Evolutionary conservation across 164 flowering plant genomes (phyloP).

Genomic region (Echeveria elegans): DNA sequence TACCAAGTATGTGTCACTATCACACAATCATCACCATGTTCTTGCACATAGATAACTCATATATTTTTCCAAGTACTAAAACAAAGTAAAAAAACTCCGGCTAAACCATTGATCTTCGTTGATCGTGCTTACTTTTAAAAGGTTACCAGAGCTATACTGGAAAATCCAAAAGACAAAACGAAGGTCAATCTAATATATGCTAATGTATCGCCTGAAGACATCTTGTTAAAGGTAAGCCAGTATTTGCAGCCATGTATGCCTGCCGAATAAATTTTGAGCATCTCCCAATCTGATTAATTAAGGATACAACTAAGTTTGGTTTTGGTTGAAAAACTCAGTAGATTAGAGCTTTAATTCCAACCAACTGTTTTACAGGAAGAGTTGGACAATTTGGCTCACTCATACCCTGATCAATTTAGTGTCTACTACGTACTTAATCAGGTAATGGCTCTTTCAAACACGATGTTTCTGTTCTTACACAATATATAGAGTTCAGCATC

Average conservation of each 20-base stretch:
- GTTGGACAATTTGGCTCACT: conserved; percentile 42
- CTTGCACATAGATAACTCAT: neutral
- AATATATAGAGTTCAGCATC: neutral
- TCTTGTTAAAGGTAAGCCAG: conserved; percentile 64
- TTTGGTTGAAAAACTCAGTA: too few species aligned
- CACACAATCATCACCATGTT: neutral
- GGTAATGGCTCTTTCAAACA: conserved; percentile 39
- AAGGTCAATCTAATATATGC: conserved; percentile 69
- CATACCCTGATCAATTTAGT: conserved; percentile 42
- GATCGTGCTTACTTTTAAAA: conserved; percentile 10
- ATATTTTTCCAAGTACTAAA: neutral
- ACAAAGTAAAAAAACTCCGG: too few species aligned
- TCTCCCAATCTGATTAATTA: too few species aligned
- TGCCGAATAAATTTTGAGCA: too few species aligned
- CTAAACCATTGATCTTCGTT: neutral
- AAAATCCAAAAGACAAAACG: conserved; percentile 68
- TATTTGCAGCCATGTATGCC: too few species aligned
- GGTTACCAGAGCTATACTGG: conserved; percentile 81
- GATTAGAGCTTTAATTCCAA: too few species aligned
- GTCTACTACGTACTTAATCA: conserved; percentile 73
- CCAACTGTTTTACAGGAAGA: conserved; percentile 75
- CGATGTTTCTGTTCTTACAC: neutral
- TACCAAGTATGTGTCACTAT: conserved; percentile 29
- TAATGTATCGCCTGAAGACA: conserved; percentile 66
- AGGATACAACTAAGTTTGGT: too few species aligned